These are phyloP conservation scores for Boletus insuetus DNA, from an alignment of 768 basidiomycete species.

Conservation along the genomic window DNA sequence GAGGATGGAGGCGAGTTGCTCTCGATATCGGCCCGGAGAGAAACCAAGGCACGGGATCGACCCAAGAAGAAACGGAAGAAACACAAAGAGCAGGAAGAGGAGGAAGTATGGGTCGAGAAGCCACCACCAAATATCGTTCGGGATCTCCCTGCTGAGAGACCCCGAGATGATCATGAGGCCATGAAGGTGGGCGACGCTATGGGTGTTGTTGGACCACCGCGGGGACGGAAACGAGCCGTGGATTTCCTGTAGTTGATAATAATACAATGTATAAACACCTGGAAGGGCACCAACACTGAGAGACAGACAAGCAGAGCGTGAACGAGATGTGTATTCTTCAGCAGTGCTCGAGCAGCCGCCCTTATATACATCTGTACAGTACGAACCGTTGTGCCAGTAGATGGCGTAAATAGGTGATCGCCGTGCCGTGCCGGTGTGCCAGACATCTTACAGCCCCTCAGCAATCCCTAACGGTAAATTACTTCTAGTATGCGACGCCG, in stretches of 20 bases:
- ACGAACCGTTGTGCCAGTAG: too few relatives aligned
- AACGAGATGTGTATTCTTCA: too few relatives aligned
- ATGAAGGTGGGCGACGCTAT: conserved; percentile 16
- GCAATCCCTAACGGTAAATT: too few relatives aligned
- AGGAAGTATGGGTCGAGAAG: conserved; percentile 71
- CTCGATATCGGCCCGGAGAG: conserved; percentile 30
- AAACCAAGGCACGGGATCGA: conserved; percentile 34
- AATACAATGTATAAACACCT: too few relatives aligned
- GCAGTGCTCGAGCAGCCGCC: too few relatives aligned
- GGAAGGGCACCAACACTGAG: too few relatives aligned
- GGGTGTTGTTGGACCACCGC: conserved; percentile 21
- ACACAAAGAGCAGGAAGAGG: conserved; percentile 41
- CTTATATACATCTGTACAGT: too few relatives aligned
- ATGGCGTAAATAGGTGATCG: too few relatives aligned
- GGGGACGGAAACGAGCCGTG: conserved; percentile 65
- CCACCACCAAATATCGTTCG: conserved; percentile 51
- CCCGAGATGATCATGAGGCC: conserved; percentile 6
- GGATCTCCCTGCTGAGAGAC: conserved; percentile 23
- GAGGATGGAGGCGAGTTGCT: conserved; percentile 49
- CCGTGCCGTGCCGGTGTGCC: too few relatives aligned
- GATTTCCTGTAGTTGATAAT: conserved; percentile 60
- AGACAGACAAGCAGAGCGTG: too few relatives aligned
- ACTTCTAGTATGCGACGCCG: too few relatives aligned
- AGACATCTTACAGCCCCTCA: too few relatives aligned
- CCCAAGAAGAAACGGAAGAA: conserved; percentile 45